Conservation (phyloP, 2,329 filamentous ascomycete genomes). For the Aplosporella prunicola region DNA sequence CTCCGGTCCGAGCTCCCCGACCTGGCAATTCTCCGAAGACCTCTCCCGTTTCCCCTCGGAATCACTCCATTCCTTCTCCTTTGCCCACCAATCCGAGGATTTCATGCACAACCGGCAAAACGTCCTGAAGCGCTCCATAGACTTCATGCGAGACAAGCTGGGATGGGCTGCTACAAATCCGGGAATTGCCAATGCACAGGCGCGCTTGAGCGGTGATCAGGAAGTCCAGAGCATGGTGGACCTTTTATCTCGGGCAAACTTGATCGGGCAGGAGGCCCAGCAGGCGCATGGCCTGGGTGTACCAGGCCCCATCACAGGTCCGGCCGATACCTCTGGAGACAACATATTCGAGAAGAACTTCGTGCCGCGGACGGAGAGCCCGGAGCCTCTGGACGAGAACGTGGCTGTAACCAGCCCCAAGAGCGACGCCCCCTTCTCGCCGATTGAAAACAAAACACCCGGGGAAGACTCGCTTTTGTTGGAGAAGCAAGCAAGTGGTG, state of each 20-base stretch:
- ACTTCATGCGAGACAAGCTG: slow-evolving; percentile 91
- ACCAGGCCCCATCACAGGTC: slow-evolving; percentile 67
- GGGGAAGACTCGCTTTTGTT: background rate
- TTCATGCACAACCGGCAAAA: slow-evolving; percentile 85
- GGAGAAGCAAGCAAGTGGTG: slow-evolving; percentile 2
- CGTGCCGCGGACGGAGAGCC: slow-evolving; percentile 40
- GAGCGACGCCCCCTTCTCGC: slow-evolving; percentile 14
- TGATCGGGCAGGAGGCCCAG: slow-evolving; percentile 60
- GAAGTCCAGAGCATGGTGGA: slow-evolving; percentile 90
- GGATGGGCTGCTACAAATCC: slow-evolving; percentile 69
- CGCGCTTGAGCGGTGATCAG: slow-evolving; percentile 69
- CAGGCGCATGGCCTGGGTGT: slow-evolving; percentile 39
- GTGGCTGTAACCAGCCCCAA: slow-evolving; percentile 15
- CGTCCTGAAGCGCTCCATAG: slow-evolving; percentile 83
- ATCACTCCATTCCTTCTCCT: slow-evolving; percentile 95
- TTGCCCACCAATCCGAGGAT: slow-evolving; percentile 90
- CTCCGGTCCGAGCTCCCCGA: slow-evolving; percentile 61
- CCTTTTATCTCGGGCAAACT: slow-evolving; percentile 68
- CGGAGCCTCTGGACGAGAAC: slow-evolving; percentile 25
- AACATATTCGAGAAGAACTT: slow-evolving; percentile 86
- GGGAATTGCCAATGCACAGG: slow-evolving; percentile 73
- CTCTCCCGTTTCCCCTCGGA: slow-evolving; percentile 87
- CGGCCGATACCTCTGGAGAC: slow-evolving; percentile 59
- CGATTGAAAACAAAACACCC: background rate
- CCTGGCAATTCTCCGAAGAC: slow-evolving; percentile 71